phyloP scores from a whole-genome alignment of 2,329 filamentous ascomycete genomes.

The Remersonia thermophila region DNA sequence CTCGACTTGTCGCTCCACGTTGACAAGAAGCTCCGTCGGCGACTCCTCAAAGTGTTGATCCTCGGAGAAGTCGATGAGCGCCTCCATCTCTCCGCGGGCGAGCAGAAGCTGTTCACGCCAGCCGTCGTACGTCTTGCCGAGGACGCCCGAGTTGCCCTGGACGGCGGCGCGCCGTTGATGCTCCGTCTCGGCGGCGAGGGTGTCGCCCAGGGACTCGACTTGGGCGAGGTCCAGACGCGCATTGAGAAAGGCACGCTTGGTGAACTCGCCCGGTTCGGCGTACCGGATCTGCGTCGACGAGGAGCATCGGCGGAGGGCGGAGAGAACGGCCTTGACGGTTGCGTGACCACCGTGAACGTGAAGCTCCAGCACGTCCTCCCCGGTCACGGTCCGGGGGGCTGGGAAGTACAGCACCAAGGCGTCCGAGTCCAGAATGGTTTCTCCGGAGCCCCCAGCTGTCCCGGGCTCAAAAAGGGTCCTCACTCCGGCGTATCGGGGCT shows the following conservation, averaged over 20 bases:
- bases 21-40: constrained; percentile 55
- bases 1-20: constrained; percentile 53
- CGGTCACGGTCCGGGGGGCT: constrained; percentile 69
- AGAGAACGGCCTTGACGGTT: constrained; percentile 73
- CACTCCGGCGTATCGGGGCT: constrained; percentile 51
- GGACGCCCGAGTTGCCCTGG: constrained; percentile 55
- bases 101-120: constrained; percentile 71
- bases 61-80: constrained; percentile 92
- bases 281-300: constrained; percentile 50
- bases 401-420: constrained; percentile 78
- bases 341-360: constrained; percentile 90
- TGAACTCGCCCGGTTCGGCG: constrained; percentile 93
- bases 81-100: constrained; percentile 84
- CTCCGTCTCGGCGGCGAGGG: constrained; percentile 64
- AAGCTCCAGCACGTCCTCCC: constrained; percentile 83
- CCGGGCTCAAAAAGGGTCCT: constrained; percentile 56
- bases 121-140: constrained; percentile 65
- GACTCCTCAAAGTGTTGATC: constrained; percentile 95
- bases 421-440: constrained; percentile 59
- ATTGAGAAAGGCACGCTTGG: constrained; percentile 80
- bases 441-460: constrained; percentile 1
- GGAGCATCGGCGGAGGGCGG: constrained; percentile 53
- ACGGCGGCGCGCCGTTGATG: constrained; percentile 83
- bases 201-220: constrained; percentile 54
- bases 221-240: constrained; percentile 76